phyloP scores from a whole-genome alignment of 1,284 basidiomycete species.

The Cutaneotrichosporon cutaneum region DNA sequence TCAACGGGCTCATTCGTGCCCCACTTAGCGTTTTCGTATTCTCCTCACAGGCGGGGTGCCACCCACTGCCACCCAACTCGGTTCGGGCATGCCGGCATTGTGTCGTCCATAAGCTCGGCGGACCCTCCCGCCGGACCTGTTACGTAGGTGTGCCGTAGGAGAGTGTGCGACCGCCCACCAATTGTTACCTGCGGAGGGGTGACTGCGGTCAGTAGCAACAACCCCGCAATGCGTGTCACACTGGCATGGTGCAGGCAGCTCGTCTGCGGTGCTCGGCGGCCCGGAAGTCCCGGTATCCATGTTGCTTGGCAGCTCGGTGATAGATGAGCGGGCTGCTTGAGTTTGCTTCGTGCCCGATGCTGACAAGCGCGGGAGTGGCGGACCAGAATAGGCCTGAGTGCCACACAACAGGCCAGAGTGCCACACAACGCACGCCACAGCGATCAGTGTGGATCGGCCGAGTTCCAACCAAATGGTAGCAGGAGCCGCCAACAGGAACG shows the following conservation, averaged over 20 bases:
- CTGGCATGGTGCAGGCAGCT: not conserved
- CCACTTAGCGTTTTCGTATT: not conserved
- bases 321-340: not conserved
- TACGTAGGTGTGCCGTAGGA: conserved; percentile 6
- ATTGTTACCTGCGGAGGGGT: not conserved
- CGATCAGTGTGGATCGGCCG: not conserved
- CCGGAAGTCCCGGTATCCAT: not conserved
- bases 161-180: not conserved
- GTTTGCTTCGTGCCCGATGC: not conserved
- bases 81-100: conserved; percentile 7
- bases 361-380: not conserved
- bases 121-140: not conserved
- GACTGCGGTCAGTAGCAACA: not conserved
- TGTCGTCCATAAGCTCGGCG: conserved; percentile 3
- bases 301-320: not conserved
- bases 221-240: not conserved
- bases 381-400: not conserved
- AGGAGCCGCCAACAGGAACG: not conserved
- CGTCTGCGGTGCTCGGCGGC: not conserved
- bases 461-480: not conserved
- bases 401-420: not conserved
- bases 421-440: not conserved
- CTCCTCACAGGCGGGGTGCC: not conserved
- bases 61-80: not conserved
- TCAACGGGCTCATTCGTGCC: not conserved